Percentiles rank a stretch among this genome's conserved stretches.
Conservation (phyloP, 495 filamentous ascomycete species). For the Trichoderma orchidacearum region DNA sequence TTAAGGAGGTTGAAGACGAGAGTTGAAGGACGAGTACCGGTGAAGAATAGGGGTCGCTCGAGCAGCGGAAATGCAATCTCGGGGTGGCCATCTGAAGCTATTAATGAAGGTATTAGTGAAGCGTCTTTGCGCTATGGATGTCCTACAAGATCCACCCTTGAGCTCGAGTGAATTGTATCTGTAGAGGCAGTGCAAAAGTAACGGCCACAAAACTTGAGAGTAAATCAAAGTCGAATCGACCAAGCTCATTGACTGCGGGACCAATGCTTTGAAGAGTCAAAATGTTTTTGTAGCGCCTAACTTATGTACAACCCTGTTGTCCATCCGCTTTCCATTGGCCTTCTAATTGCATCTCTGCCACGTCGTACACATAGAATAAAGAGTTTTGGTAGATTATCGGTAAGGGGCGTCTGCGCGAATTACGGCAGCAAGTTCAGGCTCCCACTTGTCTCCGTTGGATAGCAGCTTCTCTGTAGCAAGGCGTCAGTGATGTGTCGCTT, state of each 20-base stretch:
- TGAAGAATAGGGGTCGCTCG: no score
- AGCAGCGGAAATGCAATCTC: no score
- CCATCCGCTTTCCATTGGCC: neutral
- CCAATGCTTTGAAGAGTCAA: neutral
- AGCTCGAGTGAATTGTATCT: no score
- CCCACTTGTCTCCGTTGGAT: conserved; percentile 92
- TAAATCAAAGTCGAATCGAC: no score
- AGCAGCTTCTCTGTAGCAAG: conserved; percentile 47
- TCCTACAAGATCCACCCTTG: no score
- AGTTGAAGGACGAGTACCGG: no score
- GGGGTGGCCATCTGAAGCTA: no score
- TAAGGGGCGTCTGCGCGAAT: conserved; percentile 83
- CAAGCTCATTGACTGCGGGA: neutral
- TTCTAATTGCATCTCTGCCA: neutral
- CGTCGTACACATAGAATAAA: neutral
- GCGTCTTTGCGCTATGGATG: no score
- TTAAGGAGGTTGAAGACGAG: no score
- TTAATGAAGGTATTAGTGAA: no score
- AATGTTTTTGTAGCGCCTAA: neutral
- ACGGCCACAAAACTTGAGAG: no score
- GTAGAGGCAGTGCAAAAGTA: no score
- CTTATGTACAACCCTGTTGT: neutral
- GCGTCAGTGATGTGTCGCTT: conserved; percentile 11
- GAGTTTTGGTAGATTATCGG: conserved; percentile 38
- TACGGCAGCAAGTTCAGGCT: conserved; percentile 85